These are phyloP conservation scores for Rhizoctonia solani DNA, from an alignment of 1,284 basidiomycete species.

Conservation along the genomic window DNA sequence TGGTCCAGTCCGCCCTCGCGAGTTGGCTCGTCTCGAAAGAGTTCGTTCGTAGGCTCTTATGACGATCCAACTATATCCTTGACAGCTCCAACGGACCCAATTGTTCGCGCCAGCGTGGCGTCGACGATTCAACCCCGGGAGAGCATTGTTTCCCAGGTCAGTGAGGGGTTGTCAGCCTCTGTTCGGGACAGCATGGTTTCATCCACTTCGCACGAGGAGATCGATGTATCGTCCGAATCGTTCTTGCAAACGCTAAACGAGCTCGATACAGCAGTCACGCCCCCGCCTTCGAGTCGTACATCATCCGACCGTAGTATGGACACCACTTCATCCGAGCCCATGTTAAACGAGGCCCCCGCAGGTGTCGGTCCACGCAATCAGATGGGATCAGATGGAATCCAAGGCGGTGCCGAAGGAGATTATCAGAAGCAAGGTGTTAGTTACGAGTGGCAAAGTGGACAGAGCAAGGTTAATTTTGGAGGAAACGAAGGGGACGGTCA, in stretches of 20 bases:
- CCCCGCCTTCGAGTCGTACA: conserved; percentile 12
- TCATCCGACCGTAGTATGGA: conserved; percentile 3
- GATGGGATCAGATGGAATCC: background rate
- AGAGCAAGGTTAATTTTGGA: background rate
- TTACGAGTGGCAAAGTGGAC: background rate
- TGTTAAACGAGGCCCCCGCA: background rate
- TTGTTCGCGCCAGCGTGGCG: conserved; percentile 13
- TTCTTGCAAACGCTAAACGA: conserved; percentile 29
- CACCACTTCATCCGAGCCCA: background rate
- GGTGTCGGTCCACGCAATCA: conserved; percentile 5
- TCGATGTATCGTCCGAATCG: conserved; percentile 26
- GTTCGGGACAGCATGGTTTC: background rate
- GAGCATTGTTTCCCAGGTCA: background rate
- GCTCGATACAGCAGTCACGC: conserved; percentile 8
- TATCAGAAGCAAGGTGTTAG: background rate
- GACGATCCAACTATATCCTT: conserved; percentile 19
- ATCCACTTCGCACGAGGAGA: background rate
- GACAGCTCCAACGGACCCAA: background rate
- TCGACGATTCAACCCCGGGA: conserved; percentile 14
- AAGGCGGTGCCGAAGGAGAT: conserved; percentile 1
- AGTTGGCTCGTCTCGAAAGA: background rate
- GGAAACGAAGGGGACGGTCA: conserved; percentile 12
- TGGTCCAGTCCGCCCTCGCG: conserved; percentile 23
- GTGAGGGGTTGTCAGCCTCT: background rate
- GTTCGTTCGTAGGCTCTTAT: conserved; percentile 7